Conservation (phyloP, 305 asterid genomes). For the Fraxinus xanthoxyloides region DNA sequence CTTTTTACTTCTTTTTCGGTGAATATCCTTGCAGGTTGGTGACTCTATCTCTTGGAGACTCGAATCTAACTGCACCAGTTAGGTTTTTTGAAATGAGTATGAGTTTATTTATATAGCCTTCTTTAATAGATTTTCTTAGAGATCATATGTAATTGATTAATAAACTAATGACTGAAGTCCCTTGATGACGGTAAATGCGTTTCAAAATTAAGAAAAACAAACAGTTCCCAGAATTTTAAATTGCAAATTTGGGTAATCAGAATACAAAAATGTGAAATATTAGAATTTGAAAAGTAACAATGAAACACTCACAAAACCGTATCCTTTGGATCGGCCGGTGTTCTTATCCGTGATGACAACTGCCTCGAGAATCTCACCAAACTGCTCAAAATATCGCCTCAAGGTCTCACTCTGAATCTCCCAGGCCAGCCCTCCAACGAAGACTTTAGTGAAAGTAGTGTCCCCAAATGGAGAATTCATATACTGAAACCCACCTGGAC, state of each 20-base stretch:
- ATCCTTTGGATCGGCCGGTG: conserved; percentile 99
- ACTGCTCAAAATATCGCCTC: conserved; percentile 87
- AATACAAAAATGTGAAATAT: background rate
- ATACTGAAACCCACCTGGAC: conserved; percentile 70
- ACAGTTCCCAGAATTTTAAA: background rate
- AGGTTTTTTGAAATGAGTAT: no score
- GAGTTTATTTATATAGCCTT: no score
- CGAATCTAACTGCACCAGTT: no score
- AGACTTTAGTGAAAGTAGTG: conserved; percentile 89
- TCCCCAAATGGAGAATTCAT: conserved; percentile 93
- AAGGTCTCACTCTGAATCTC: conserved; percentile 95
- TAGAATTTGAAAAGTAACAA: conserved; percentile 23
- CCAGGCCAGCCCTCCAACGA: conserved; percentile 99
- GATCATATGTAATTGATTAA: conserved; percentile 17
- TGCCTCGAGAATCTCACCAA: conserved; percentile 97
- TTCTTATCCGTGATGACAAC: conserved; percentile 98
- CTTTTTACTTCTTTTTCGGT: no score
- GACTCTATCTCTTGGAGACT: no score
- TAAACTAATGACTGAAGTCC: background rate
- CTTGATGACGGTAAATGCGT: background rate
- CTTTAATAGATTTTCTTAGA: no score
- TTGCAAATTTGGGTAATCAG: background rate
- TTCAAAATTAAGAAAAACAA: background rate
- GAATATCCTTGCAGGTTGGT: no score
- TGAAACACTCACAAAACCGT: conserved; percentile 78